Percentiles rank a stretch among this genome's conserved stretches.
phyloP scores from a whole-genome alignment of 306 rosid genomes.

The Prunus salicina region DNA sequence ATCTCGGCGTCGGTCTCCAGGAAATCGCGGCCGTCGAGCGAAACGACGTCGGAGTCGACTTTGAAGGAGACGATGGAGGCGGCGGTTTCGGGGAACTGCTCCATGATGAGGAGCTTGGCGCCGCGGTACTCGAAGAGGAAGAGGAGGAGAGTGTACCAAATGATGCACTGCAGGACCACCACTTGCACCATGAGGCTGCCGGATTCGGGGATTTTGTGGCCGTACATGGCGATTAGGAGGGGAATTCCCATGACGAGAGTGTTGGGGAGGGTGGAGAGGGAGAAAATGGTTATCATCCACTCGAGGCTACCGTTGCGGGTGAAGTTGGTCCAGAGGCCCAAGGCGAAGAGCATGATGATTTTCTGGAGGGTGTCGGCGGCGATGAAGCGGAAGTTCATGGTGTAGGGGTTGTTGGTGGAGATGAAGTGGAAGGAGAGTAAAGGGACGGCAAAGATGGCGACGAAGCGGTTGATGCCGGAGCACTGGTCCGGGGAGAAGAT shows the following conservation, averaged over 20 bases:
- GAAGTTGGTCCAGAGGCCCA: constrained; percentile 72
- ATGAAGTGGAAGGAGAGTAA: constrained; percentile 93
- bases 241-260: constrained; percentile 97
- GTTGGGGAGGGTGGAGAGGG: constrained; percentile 92
- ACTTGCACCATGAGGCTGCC: constrained; percentile 89
- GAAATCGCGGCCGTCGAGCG: constrained; percentile 84
- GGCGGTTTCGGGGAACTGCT: constrained; percentile 96
- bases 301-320: constrained; percentile 78
- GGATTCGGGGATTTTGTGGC: constrained; percentile 27
- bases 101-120: constrained; percentile 87
- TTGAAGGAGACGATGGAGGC: constrained; percentile 94
- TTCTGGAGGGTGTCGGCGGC: constrained; percentile 97
- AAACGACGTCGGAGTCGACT: constrained; percentile 95
- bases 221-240: constrained; percentile 82
- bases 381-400: constrained; percentile 89
- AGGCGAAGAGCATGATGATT: constrained; percentile 67
- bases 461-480: constrained; percentile 96
- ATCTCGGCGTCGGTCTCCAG: constrained; percentile 91
- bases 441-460: constrained; percentile 92
- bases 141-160: constrained; percentile 90
- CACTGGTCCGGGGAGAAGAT: constrained; percentile 99
- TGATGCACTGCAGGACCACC: constrained; percentile 90
- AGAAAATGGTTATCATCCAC: constrained; percentile 97
- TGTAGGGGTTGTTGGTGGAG: constrained; percentile 69
- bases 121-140: constrained; percentile 94